These are phyloP conservation scores for Penicillium janthinellum DNA, from an alignment of 2,329 filamentous ascomycete genomes.

Conservation along the genomic window DNA sequence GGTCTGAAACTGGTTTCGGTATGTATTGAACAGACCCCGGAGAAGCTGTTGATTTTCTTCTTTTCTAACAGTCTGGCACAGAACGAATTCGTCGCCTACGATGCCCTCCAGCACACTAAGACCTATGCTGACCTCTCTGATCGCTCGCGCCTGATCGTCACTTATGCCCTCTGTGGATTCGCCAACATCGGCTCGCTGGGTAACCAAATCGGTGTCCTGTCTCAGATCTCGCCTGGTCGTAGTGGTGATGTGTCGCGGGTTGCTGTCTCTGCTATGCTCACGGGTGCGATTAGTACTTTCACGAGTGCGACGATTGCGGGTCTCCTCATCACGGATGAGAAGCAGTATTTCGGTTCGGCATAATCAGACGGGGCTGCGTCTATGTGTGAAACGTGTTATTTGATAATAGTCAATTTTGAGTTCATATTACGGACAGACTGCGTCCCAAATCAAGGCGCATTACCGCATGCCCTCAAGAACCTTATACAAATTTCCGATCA, in stretches of 20 bases:
- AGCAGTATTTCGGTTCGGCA: constrained; percentile 23
- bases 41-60: background rate
- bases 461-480: background rate
- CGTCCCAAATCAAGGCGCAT: background rate
- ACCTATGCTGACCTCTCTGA: constrained; percentile 62
- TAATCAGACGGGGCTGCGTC: background rate
- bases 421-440: background rate
- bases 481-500: no score
- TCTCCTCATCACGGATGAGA: constrained; percentile 65
- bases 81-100: constrained; percentile 81
- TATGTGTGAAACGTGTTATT: background rate
- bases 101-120: constrained; percentile 53
- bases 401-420: background rate
- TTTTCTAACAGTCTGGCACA: constrained; percentile 21
- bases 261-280: constrained; percentile 74
- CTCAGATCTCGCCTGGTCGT: constrained; percentile 74
- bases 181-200: constrained; percentile 87
- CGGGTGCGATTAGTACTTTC: constrained; percentile 76
- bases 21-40: constrained; percentile 33
- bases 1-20: constrained; percentile 79
- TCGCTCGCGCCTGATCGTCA: constrained; percentile 78
- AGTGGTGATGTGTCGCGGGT: constrained; percentile 74
- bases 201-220: constrained; percentile 85
- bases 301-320: constrained; percentile 78
- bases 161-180: constrained; percentile 79